Percentiles rank a stretch among this genome's conserved stretches.
Conservation (phyloP, 331 rosid species). For the Quercus phellos region DNA sequence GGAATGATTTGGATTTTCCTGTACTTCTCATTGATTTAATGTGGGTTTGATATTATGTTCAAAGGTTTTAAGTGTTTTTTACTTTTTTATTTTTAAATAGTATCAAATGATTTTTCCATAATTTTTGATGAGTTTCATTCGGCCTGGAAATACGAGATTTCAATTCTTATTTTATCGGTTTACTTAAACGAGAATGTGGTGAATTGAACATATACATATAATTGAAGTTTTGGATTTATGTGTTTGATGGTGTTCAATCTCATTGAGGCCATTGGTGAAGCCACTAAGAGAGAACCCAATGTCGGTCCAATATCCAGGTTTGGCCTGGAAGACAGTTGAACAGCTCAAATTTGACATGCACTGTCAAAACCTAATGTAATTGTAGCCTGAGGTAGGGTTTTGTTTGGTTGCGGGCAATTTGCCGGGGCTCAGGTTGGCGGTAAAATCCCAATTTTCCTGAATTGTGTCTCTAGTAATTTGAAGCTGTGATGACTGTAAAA, state of each 20-base stretch:
- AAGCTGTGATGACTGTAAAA: too few species aligned
- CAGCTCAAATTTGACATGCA: not conserved
- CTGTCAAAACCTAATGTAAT: not conserved
- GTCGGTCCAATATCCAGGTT: not conserved
- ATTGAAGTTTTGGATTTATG: too few species aligned
- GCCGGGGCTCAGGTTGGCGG: not conserved
- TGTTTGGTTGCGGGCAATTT: too few species aligned
- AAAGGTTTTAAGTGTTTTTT: not conserved
- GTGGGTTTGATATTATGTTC: not conserved
- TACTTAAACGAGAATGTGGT: not conserved
- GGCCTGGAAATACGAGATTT: too few species aligned
- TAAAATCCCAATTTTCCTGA: not conserved
- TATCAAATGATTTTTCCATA: too few species aligned
- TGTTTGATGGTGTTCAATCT: too few species aligned
- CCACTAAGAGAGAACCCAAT: too few species aligned
- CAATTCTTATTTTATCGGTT: not conserved
- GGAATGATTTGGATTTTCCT: not conserved
- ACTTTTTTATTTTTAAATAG: too few species aligned
- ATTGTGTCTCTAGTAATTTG: not conserved
- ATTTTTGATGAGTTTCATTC: too few species aligned
- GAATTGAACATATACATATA: not conserved
- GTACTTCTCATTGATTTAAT: not conserved
- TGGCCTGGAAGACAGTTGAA: not conserved
- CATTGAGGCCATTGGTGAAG: too few species aligned
- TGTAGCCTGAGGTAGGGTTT: not conserved